Base-by-base conservation (phyloP, 2,329 filamentous ascomycete species). In the Beauveria sp. region DNA sequence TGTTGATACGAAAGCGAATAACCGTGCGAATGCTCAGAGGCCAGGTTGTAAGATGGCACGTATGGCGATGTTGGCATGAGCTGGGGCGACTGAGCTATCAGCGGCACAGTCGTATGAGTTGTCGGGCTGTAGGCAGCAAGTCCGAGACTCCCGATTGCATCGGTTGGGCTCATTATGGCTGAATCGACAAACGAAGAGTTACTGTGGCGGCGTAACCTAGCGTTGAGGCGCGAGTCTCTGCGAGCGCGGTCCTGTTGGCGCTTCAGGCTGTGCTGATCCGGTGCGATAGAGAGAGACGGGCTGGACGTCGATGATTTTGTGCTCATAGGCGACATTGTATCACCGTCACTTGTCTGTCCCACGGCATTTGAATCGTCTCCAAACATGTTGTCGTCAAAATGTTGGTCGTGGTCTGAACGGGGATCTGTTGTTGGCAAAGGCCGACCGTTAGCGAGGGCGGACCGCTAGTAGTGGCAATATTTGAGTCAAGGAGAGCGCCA, bases 241-340 rank as follows among this genome's bases (percentile, higher is more conserved):
- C 85, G 80, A 50, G 77, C 81, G 66, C 81, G 82, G 66, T 87
- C 84, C 64, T 80, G 78, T 67, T 87, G 84, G 63, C 83, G 79
- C 74, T 84, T 87, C 48, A 87, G 70, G 68, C 86, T 84, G 65
- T 84, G 80, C 70, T 87, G 83, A 69, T 87, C 83, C 7, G 82
- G 75, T 6, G 83, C 84, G 68, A 86, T 76, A 43, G 74, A 75
- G 51, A 74, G 73, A 64, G 80, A 78, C 6, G 84, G 84, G 72
- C 84, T 88, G 24, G 80, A 80, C 45, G 83, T 84, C 53, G 80
- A 73, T 24, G 83, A 85, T 72, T 80, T 76, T n/a, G 52, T 38
- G 53, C 60, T 62, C 3, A 52, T 57, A 3, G 60, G 53, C 9
- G 60, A 57, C 53, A 62, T 45, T 1, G 50, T 48, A 22, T 22